Conservation (phyloP, 2,329 filamentous ascomycete species). For the Aspergillus fischeri region DNA sequence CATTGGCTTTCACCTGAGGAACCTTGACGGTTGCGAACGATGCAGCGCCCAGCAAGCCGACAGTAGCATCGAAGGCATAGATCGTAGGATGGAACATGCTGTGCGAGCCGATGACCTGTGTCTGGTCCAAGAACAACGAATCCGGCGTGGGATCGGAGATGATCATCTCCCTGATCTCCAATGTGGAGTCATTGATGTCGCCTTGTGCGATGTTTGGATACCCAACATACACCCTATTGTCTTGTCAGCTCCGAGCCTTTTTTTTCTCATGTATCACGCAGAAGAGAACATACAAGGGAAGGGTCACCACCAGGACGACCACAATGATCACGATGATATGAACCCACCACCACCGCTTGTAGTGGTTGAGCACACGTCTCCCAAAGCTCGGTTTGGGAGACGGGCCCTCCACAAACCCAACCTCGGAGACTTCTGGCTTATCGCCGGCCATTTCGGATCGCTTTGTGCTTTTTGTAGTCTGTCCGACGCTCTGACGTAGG, state of each 20-base stretch:
- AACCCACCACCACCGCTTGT: slow-evolving; percentile 52
- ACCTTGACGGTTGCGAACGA: slow-evolving; percentile 46
- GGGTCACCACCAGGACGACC: slow-evolving; percentile 50
- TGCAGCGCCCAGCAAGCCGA: slow-evolving; percentile 44
- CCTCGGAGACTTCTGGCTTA: slow-evolving; percentile 23
- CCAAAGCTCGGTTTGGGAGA: slow-evolving; percentile 22
- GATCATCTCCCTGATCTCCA: slow-evolving; percentile 49
- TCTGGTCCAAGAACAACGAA: slow-evolving; percentile 47
- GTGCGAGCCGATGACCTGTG: slow-evolving; percentile 44
- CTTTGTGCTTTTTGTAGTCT: not conserved
- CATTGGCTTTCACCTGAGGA: slow-evolving; percentile 42
- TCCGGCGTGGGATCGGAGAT: slow-evolving; percentile 49
- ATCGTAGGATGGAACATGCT: slow-evolving; percentile 53
- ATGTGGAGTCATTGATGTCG: slow-evolving; percentile 49
- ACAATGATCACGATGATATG: slow-evolving; percentile 49
- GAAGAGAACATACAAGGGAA: slow-evolving; percentile 51
- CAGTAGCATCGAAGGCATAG: slow-evolving; percentile 49
- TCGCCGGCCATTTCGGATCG: slow-evolving; percentile 12
- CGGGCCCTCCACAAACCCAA: slow-evolving; percentile 4
- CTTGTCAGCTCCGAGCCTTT: not conserved
- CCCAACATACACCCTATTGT: slow-evolving; percentile 52
- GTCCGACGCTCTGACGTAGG: not conserved
- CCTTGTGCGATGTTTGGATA: slow-evolving; percentile 56
- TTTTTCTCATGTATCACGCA: not conserved
- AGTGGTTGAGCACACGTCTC: slow-evolving; percentile 28